These are phyloP conservation scores for Leptographium galeiforme DNA, from an alignment of 2,329 filamentous ascomycete genomes.

Conservation along the genomic window DNA sequence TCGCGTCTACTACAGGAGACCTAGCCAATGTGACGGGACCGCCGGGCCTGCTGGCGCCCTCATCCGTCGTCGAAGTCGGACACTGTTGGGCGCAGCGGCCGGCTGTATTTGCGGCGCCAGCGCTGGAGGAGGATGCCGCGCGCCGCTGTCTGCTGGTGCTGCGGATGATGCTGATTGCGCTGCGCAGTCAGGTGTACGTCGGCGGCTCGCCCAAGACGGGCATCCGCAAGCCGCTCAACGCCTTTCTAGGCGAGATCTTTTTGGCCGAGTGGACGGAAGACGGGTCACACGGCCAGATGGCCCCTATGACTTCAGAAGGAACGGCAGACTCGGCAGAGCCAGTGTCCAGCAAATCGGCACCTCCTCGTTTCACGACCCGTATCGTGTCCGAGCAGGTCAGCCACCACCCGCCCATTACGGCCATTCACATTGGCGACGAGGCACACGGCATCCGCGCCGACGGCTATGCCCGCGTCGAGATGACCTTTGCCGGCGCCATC, in stretches of 20 bases:
- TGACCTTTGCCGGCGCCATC: conserved; percentile 34
- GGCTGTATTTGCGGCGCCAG: conserved; percentile 31
- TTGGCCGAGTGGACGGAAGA: conserved; percentile 22
- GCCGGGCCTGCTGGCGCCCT: conserved; percentile 32
- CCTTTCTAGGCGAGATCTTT: conserved; percentile 38
- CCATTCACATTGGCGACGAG: conserved; percentile 32
- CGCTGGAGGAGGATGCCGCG: conserved; percentile 27
- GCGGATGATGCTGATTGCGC: conserved; percentile 31
- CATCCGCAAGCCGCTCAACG: conserved; percentile 40
- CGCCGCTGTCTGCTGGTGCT: conserved; percentile 32
- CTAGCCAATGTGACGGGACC: conserved; percentile 38
- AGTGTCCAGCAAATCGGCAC: background rate
- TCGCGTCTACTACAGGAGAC: conserved; percentile 30
- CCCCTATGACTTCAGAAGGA: conserved; percentile 5
- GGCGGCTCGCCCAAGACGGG: conserved; percentile 29
- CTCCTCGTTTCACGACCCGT: conserved; percentile 13
- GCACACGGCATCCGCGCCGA: conserved; percentile 30
- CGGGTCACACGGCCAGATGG: conserved; percentile 3
- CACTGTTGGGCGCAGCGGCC: conserved; percentile 37
- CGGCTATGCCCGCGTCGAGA: conserved; percentile 38
- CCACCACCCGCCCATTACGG: conserved; percentile 40
- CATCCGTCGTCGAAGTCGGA: conserved; percentile 36
- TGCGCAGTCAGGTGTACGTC: conserved; percentile 34
- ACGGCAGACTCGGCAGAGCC: background rate
- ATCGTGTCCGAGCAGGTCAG: conserved; percentile 35